These are phyloP conservation scores for Zalaria sp. DNA, from an alignment of 2,329 filamentous ascomycete genomes.

Conservation along the genomic window DNA sequence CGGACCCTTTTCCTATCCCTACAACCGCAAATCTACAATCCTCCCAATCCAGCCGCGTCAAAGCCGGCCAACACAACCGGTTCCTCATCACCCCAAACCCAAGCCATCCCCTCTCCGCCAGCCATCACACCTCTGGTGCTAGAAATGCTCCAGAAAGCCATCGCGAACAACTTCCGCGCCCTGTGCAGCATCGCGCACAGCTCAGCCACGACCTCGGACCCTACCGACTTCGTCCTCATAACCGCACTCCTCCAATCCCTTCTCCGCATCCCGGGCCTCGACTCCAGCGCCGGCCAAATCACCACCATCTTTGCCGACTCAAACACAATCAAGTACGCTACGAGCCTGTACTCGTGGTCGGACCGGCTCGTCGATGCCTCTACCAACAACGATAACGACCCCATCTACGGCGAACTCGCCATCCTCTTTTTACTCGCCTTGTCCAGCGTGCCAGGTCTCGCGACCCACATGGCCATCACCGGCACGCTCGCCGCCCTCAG, in stretches of 20 bases:
- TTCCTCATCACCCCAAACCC: background rate
- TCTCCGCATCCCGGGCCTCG: constrained; percentile 62
- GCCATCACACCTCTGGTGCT: constrained; percentile 45
- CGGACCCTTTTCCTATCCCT: constrained; percentile 76
- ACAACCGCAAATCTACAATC: constrained; percentile 39
- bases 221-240: constrained; percentile 73
- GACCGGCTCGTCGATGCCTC: constrained; percentile 58
- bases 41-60: background rate
- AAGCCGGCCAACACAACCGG: background rate
- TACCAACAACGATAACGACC: constrained; percentile 56
- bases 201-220: constrained; percentile 25
- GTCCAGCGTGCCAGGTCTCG: constrained; percentile 64
- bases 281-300: constrained; percentile 37
- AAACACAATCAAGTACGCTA: constrained; percentile 65
- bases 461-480: constrained; percentile 81
- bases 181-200: constrained; percentile 66
- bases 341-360: constrained; percentile 85
- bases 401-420: constrained; percentile 85
- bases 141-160: constrained; percentile 65
- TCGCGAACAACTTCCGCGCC: constrained; percentile 69
- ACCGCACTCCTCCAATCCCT: constrained; percentile 80
- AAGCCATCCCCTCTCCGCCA: constrained; percentile 10
- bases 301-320: constrained; percentile 39
- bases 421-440: constrained; percentile 79
- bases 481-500: constrained; percentile 68